Evolutionary conservation across 148 eudicot genomes (phyloP), one percentile per base, ranked within the genome.

Genomic region (Silene conica): DNA sequence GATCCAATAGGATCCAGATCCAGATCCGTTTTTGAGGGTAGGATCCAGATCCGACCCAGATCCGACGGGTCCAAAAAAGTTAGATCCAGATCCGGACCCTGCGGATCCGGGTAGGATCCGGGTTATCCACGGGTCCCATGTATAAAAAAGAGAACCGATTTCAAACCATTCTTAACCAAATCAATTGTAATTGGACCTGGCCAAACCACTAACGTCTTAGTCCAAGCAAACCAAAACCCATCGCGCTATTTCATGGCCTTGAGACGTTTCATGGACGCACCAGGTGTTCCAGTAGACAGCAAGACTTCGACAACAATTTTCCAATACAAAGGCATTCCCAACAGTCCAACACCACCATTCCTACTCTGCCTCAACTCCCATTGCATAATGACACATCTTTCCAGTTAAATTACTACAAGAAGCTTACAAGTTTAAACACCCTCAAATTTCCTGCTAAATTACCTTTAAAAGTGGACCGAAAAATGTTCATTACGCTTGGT

Each of bases 191-290:
- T 88, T 2, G 81, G 86, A 0, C 92, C 92, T 0, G 92, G 92
- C 9, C 92, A 88, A 74, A 88, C 92, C 48, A 86, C 86, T 50
- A 84, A 84, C 34, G 89, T 88, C 18, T 76, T 88, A 13, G 84
- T 88, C n/a, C 76, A 61, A 58, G 88, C 89, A 43, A 76, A 88
- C 62, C 87, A 83, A 71, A 1, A 4, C 13, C 50, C 50, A 46
- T 46, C 50, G 1, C 50, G 50, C 50, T 46, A 46, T 71, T 86
- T 80, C 80, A 88, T 88, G 89, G 87, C 88, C 41, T 81, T 87
- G 9, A 65, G 85, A 66, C 73, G 85, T 21, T 86, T 82, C 73
- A 76, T 76, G 70, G 88, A 83, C 56, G 85, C 68, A 18, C 85
- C 84, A 3, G 52, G 52, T 15, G 72, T 86, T 4, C 67, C 86